Evolutionary conservation across 1,284 basidiomycete species (phyloP).

Genomic region (Fistulinella cinereoalba): DNA sequence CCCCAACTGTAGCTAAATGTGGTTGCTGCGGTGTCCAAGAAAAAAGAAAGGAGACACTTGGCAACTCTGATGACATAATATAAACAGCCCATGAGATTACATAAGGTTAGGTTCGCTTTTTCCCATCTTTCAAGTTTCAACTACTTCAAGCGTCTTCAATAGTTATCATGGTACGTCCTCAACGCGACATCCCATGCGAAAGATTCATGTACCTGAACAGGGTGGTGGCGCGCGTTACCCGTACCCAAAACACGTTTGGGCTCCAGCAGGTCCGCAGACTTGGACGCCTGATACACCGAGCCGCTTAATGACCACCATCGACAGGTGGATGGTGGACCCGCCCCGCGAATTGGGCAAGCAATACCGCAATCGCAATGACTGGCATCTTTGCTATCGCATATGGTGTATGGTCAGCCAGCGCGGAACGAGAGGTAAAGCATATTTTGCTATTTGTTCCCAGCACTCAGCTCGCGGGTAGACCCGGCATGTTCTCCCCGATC

Average conservation of each 20-base stretch:
- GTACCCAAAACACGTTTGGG: conserved; percentile 70
- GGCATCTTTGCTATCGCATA: conserved; percentile 53
- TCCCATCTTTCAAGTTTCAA: too few relatives aligned
- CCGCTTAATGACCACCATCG: neutral
- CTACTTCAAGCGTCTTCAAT: too few relatives aligned
- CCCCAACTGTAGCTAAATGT: neutral
- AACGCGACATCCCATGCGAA: too few relatives aligned
- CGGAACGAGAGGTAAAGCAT: conserved; percentile 56
- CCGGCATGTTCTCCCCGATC: conserved; percentile 43
- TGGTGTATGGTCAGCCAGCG: conserved; percentile 58
- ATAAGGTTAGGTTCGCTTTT: too few relatives aligned
- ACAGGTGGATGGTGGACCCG: conserved; percentile 72
- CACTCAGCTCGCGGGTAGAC: conserved; percentile 16
- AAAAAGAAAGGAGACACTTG: too few relatives aligned
- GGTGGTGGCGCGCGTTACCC: conserved; percentile 68
- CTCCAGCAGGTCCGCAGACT: conserved; percentile 52
- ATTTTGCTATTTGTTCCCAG: neutral
- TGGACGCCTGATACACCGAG: neutral
- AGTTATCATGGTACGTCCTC: too few relatives aligned
- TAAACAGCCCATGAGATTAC: too few relatives aligned
- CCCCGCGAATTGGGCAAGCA: conserved; percentile 52
- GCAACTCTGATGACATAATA: too few relatives aligned
- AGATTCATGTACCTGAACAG: too few relatives aligned
- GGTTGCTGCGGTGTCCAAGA: too few relatives aligned
- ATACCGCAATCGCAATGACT: conserved; percentile 41